Evolutionary conservation across 2,329 filamentous ascomycete genomes (phyloP), one percentile per base, ranked within the genome.

Genomic region (Dactylellina parvicollis): DNA sequence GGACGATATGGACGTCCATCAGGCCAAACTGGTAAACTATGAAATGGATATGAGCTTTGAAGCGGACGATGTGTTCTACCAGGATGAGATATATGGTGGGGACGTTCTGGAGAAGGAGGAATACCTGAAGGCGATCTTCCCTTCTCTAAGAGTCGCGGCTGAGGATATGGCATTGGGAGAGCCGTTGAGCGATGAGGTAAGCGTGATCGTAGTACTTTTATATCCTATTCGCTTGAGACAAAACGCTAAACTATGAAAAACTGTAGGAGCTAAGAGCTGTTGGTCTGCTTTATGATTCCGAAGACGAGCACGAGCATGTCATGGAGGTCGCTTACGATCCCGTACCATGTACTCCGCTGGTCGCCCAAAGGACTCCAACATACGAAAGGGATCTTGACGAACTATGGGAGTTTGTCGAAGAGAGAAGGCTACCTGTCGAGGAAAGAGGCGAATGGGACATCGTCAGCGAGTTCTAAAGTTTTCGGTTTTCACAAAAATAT

Each of bases 361-460:
- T 71, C 2, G 8, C 16, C 3, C 36, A 59, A 1, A 54, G 16
- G 9, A 36, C 57, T 1, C 52, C 52, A 10, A 26, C 20, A 3
- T 47, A 22, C 18, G 59, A 65, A 2, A 36, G 38, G 2, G 67
- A 73, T 30, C 22, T 73, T 3, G 67, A 73, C 10, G 67, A 65
- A n/a, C 34, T 73, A 1, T 73, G 67, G 67, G 60, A 64, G 4
- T 14, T 73, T 2, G 46, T 73, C 2, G 57, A 44, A 42, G 57
- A 26, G 0, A 46, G 46, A 32, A 32, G 44, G 7, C 14, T 32
- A 5, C 67, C 67, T 4, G 34, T 50, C 24, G 66, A 62, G 20
- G 61, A 65, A 28, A 44, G 59, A 12, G 55, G 56, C 44, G 67
- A 73, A 34, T 73, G 67, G 67, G 67, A 73, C 55, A 52, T 73